These are phyloP conservation scores for Cutaneotrichosporon cutaneum DNA, from an alignment of 1,284 basidiomycete species.

Conservation along the genomic window DNA sequence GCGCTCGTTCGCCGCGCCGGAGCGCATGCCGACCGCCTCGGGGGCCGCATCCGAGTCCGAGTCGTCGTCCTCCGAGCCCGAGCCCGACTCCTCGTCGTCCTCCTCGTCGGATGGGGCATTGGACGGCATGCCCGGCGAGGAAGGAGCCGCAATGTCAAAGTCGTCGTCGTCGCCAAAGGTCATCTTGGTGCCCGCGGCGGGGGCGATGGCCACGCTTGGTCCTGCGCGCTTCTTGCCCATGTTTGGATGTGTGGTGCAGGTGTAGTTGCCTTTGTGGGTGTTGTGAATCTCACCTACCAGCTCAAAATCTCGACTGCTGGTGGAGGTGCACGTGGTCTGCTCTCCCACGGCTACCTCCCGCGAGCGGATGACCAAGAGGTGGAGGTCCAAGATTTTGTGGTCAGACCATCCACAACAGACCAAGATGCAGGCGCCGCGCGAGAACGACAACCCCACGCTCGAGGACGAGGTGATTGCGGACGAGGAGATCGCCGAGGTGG, in stretches of 20 bases:
- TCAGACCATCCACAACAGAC: not conserved
- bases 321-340: conserved; percentile 6
- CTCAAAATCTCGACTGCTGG: conserved; percentile 7
- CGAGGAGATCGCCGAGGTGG: conserved; percentile 49
- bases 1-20: conserved; percentile 20
- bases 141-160: not conserved
- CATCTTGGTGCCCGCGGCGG: conserved; percentile 34
- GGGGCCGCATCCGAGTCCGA: conserved; percentile 43
- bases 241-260: not conserved
- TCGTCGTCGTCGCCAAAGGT: conserved; percentile 31
- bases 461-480: conserved; percentile 46
- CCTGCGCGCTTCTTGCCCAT: conserved; percentile 26
- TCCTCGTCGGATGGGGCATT: conserved; percentile 9
- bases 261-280: not conserved
- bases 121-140: not conserved
- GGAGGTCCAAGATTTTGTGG: conserved; percentile 15
- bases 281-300: too few species aligned
- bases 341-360: not conserved
- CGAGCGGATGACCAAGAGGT: not conserved
- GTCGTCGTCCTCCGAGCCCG: conserved; percentile 30
- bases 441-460: conserved; percentile 23
- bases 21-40: conserved; percentile 36
- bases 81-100: conserved; percentile 27
- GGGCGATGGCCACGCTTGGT: conserved; percentile 21
- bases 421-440: not conserved